These are phyloP conservation scores for Claviceps maximensis DNA, from an alignment of 2,329 filamentous ascomycete species.

Conservation along the genomic window DNA sequence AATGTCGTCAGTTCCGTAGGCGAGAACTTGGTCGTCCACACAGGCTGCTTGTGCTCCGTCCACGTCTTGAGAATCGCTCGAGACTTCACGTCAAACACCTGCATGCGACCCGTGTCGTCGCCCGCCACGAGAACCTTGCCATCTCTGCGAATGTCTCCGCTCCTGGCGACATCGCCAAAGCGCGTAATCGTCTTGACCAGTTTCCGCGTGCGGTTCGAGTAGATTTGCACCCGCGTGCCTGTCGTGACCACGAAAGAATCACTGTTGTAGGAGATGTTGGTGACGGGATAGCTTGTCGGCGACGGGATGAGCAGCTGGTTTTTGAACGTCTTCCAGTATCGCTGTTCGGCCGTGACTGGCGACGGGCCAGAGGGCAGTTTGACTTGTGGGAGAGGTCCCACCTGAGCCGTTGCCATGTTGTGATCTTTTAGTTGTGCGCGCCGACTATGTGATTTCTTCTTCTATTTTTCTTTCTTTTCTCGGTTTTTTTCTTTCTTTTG, in stretches of 20 bases:
- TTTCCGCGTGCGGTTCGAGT: conserved; percentile 83
- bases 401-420: conserved; percentile 51
- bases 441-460: background rate
- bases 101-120: conserved; percentile 81
- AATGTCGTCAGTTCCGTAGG: conserved; percentile 73
- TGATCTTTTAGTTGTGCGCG: conserved; percentile 18
- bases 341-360: conserved; percentile 78
- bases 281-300: conserved; percentile 78
- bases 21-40: conserved; percentile 88
- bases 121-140: conserved; percentile 81
- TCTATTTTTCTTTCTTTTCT: too few relatives aligned
- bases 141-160: conserved; percentile 78
- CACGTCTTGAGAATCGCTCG: conserved; percentile 91
- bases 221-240: conserved; percentile 84
- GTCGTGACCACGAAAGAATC: conserved; percentile 89
- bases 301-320: conserved; percentile 83
- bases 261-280: conserved; percentile 67
- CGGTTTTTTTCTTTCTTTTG: background rate
- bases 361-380: conserved; percentile 75
- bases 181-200: conserved; percentile 86
- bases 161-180: conserved; percentile 83
- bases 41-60: conserved; percentile 86
- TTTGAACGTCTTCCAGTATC: conserved; percentile 93
- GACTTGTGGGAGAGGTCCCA: conserved; percentile 64
- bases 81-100: conserved; percentile 84